Percentiles rank a stretch among this genome's conserved stretches.
These are phyloP conservation scores for Coccomyxa sp. DNA, from an alignment of 139 green algal genomes.

Conservation along the genomic window DNA sequence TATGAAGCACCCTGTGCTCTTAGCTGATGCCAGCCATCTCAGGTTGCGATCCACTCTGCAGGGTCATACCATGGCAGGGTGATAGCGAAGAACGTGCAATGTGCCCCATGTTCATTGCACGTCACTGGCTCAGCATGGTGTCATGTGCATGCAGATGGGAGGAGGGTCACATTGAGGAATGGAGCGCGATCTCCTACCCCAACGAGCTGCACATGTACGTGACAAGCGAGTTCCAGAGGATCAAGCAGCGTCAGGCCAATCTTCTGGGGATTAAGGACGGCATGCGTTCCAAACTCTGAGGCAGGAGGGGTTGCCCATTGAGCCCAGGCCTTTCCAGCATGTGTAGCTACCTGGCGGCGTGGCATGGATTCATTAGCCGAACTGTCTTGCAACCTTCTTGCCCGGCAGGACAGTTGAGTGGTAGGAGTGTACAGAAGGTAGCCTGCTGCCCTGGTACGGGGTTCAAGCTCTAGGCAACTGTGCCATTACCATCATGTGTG, in stretches of 20 bases:
- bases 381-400: too few species aligned
- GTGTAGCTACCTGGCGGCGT: too few species aligned
- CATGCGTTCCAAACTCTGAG: slow-evolving; percentile 5
- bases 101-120: neutral
- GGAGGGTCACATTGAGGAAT: slow-evolving; percentile 15
- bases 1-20: neutral
- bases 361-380: too few species aligned
- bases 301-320: too few species aligned
- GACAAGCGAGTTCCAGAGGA: slow-evolving; percentile 44
- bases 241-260: slow-evolving; percentile 57
- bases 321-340: too few species aligned
- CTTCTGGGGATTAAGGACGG: slow-evolving; percentile 51
- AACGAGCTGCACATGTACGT: slow-evolving; percentile 54
- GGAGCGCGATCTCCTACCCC: slow-evolving; percentile 67
- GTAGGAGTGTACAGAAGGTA: too few species aligned
- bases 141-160: neutral
- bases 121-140: too few species aligned
- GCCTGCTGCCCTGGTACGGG: too few species aligned
- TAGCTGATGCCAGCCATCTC: neutral
- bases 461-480: too few species aligned
- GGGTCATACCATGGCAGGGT: neutral
- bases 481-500: too few species aligned
- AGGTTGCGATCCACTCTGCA: neutral
- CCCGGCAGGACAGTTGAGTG: too few species aligned
- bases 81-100: neutral